These are phyloP conservation scores for Drosera capensis DNA, from an alignment of 148 eudicot species.

Conservation along the genomic window DNA sequence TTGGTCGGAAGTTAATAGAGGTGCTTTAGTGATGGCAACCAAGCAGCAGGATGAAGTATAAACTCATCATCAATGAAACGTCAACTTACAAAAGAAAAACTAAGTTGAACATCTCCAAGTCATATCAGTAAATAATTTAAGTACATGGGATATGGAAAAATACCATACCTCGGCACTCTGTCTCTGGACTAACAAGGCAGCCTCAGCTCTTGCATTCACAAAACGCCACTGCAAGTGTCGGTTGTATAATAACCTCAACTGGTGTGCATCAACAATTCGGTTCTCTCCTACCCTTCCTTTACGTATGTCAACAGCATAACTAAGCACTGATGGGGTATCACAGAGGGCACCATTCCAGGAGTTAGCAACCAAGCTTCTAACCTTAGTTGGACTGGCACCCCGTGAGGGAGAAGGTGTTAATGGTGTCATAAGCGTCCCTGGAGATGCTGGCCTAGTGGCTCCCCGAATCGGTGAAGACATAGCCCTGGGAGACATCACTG, in stretches of 20 bases:
- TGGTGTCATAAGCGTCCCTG: slow-evolving; percentile 46
- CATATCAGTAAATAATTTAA: slow-evolving; percentile 1
- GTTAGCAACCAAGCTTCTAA: slow-evolving; percentile 44
- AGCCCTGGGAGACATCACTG: slow-evolving; percentile 45
- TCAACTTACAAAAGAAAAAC: too few relatives aligned
- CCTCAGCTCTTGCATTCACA: slow-evolving; percentile 79
- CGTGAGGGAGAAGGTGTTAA: slow-evolving; percentile 42
- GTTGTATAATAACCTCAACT: slow-evolving; percentile 74
- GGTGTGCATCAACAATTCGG: slow-evolving; percentile 64
- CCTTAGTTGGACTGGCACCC: slow-evolving; percentile 70
- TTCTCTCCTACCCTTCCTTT: slow-evolving; percentile 95
- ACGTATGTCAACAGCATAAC: slow-evolving; percentile 85
- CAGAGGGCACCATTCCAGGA: slow-evolving; percentile 28
- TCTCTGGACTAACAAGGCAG: slow-evolving; percentile 62
- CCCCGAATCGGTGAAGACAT: slow-evolving; percentile 63
- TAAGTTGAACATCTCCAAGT: background rate
- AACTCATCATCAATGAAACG: too few relatives aligned
- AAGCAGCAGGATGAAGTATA: too few relatives aligned
- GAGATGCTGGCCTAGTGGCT: slow-evolving; percentile 51
- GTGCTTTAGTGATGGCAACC: too few relatives aligned
- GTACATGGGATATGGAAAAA: too few relatives aligned
- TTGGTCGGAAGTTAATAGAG: too few relatives aligned
- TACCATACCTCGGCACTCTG: slow-evolving; percentile 57
- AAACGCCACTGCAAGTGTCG: slow-evolving; percentile 93
- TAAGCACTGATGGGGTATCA: slow-evolving; percentile 85